phyloP scores from a whole-genome alignment of 306 rosid species.

The Castanospermum australe region DNA sequence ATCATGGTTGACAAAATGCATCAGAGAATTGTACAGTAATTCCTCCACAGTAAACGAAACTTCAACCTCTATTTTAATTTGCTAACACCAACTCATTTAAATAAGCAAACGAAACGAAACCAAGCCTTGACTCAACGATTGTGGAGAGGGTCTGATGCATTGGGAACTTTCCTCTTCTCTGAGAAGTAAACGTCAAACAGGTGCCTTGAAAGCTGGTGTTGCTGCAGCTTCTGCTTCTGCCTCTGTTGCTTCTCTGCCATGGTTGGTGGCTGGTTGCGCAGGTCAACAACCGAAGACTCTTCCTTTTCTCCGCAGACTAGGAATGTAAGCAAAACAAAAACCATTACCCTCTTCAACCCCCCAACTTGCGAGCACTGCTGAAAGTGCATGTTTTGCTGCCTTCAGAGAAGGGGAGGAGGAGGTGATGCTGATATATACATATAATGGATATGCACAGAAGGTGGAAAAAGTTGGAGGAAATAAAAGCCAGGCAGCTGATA shows the following conservation, averaged over 20 bases:
- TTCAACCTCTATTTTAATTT: background rate
- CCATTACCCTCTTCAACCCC: constrained; percentile 36
- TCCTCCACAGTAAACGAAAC: background rate
- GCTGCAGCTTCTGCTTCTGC: constrained; percentile 6
- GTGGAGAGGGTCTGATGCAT: constrained; percentile 94
- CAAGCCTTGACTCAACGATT: constrained; percentile 57
- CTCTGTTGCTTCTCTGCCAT: constrained; percentile 28
- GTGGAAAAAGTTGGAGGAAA: constrained; percentile 10
- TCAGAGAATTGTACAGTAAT: constrained; percentile 1
- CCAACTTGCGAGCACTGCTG: constrained; percentile 20
- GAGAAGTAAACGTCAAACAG: constrained; percentile 49
- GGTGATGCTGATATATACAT: constrained; percentile 7
- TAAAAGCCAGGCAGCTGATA: constrained; percentile 14
- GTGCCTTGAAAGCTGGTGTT: constrained; percentile 17
- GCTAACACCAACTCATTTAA: constrained; percentile 9
- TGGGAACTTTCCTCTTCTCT: constrained; percentile 79
- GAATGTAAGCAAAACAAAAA: constrained; percentile 43
- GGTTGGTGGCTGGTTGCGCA: background rate
- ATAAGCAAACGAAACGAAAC: background rate
- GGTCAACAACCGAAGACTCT: constrained; percentile 20
- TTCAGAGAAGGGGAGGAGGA: background rate
- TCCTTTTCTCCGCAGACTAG: constrained; percentile 41
- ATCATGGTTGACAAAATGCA: constrained; percentile 30
- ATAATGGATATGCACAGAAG: background rate
- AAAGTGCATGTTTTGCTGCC: constrained; percentile 43